phyloP scores from a whole-genome alignment of 441 rosid species.

The Macaranga tanarius region DNA sequence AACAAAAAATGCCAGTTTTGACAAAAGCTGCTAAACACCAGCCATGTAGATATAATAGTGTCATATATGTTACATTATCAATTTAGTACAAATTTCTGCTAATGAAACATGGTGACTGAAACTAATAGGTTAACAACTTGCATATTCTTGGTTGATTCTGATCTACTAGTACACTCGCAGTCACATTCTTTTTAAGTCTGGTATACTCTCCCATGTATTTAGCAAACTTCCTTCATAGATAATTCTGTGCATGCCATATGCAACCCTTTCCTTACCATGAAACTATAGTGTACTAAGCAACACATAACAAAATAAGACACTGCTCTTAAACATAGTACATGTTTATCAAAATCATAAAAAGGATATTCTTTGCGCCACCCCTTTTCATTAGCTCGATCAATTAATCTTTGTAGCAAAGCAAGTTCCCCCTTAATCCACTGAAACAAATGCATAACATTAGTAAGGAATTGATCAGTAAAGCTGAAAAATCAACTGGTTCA shows the following conservation, averaged over 20 bases:
- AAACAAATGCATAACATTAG: slow-evolving; percentile 22
- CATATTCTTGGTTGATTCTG: background rate
- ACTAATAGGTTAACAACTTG: background rate
- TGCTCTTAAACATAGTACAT: background rate
- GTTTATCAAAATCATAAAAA: slow-evolving; percentile 28
- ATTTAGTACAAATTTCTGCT: background rate
- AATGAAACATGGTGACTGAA: background rate
- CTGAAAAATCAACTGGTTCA: slow-evolving; percentile 18
- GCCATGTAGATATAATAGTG: background rate
- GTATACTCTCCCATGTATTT: too few species aligned
- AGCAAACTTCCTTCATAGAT: background rate
- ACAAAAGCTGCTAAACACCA: background rate
- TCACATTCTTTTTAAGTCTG: background rate
- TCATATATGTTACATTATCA: background rate
- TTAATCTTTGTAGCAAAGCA: slow-evolving; percentile 52
- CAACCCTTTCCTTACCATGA: background rate
- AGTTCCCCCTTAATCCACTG: slow-evolving; percentile 81
- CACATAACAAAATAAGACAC: background rate
- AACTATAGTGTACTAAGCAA: background rate
- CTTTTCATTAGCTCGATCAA: slow-evolving; percentile 82
- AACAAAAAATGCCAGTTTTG: background rate
- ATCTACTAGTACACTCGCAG: slow-evolving; percentile 1
- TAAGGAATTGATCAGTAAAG: slow-evolving; percentile 19
- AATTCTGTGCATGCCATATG: background rate
- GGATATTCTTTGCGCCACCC: slow-evolving; percentile 99